phyloP scores from a whole-genome alignment of 2,329 filamentous ascomycete genomes.

The Teratosphaeria nubilosa region DNA sequence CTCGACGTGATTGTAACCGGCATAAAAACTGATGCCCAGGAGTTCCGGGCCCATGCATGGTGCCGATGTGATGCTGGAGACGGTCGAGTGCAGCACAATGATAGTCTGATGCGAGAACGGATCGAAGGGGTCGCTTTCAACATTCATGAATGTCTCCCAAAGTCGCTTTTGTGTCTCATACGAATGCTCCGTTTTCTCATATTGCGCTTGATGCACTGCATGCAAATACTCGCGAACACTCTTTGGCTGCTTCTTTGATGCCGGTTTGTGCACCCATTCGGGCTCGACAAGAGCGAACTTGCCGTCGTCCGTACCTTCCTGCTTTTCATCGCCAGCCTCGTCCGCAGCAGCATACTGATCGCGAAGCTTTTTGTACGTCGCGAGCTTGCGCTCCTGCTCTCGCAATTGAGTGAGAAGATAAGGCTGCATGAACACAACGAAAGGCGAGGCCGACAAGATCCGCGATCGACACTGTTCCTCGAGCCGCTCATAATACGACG shows the following conservation, averaged over 20 bases:
- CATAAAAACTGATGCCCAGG: slow-evolving; percentile 82
- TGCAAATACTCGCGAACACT: slow-evolving; percentile 90
- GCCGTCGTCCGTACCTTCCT: slow-evolving; percentile 11
- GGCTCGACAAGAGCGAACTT: slow-evolving; percentile 87
- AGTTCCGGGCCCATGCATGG: slow-evolving; percentile 85
- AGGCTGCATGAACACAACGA: slow-evolving; percentile 89
- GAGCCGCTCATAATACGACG: slow-evolving; percentile 90
- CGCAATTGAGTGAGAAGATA: slow-evolving; percentile 87
- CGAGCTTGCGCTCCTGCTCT: slow-evolving; percentile 76
- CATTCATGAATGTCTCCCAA: slow-evolving; percentile 91
- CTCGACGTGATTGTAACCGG: slow-evolving; percentile 66
- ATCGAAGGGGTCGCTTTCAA: slow-evolving; percentile 81
- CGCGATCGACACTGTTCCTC: slow-evolving; percentile 88
- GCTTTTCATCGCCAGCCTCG: slow-evolving; percentile 26
- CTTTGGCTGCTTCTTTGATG: slow-evolving; percentile 72
- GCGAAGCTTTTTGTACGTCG: slow-evolving; percentile 70
- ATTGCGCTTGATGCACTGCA: slow-evolving; percentile 91
- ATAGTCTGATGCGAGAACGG: slow-evolving; percentile 95
- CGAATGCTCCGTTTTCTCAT: slow-evolving; percentile 86
- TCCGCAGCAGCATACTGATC: slow-evolving; percentile 51
- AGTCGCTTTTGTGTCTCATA: slow-evolving; percentile 91
- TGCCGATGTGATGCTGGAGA: slow-evolving; percentile 87
- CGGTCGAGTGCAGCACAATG: slow-evolving; percentile 83
- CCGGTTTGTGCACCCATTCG: slow-evolving; percentile 85
- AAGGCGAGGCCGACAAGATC: slow-evolving; percentile 87